Evolutionary conservation across 1,284 basidiomycete genomes (phyloP), one percentile per base, ranked within the genome.

Genomic region (Caloboletus firmus): DNA sequence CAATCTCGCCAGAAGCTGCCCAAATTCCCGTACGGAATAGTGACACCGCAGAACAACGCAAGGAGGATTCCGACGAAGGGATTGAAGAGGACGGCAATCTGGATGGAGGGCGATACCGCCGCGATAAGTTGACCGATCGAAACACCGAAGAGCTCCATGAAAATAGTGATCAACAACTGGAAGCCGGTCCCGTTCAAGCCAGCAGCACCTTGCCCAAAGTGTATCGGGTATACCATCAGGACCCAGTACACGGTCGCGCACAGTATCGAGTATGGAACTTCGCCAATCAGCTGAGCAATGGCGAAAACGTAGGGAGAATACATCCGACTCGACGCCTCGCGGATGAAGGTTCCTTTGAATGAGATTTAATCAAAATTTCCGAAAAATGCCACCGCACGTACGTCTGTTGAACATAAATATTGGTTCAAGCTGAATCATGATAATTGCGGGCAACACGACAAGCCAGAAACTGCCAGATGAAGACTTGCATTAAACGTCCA

Each of bases 261-360:
- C 4, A 89, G 59, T 13, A 90, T 69, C 42, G 83, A 89, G 73
- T 91, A 89, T 2, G 90, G 93, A 59, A 90, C 82, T 72, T 95
- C 93, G 51, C 91, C 89, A 20, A 91, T 68, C 39, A 95, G 77
- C 66, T 94, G 92, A 11, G 85, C 86, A 45, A 91, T 80, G 13
- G 92, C 90, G 67, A 95, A 95, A 44, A 93, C 88, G 56, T 83
- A 84, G 0, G 87, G 85, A 1, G 85, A 88, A 69, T 92, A 92
- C 57, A 89, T 89, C 36, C 85, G 78, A 74, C 85, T 87, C 3
- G 86, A 89, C 0, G 87, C 76, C 72, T 89, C 87, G 69, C 90
- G 81, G 58, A 89, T 81, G 69, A 87, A 88, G 35, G 80, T 83
- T 51, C 73, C 71, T 74, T 32, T 45, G 8, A 20, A 43, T 32